These are phyloP conservation scores for Daldinia eschscholtzii DNA, from an alignment of 2,329 filamentous ascomycete species.

Conservation along the genomic window DNA sequence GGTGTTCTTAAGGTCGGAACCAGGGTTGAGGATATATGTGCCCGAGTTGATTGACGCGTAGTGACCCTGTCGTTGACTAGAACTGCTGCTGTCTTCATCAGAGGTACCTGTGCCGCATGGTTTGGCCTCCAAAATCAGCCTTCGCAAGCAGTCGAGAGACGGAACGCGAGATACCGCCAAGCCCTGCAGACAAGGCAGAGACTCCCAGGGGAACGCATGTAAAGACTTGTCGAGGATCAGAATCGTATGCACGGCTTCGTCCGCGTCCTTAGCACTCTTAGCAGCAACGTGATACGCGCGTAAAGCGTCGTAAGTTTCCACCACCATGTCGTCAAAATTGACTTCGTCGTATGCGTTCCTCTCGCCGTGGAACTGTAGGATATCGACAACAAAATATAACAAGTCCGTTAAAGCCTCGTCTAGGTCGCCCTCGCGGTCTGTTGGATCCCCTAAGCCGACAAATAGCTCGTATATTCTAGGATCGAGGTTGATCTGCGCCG, in stretches of 20 bases:
- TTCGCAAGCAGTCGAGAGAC: conserved; percentile 83
- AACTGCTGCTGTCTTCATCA: conserved; percentile 25
- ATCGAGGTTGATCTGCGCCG: conserved; percentile 63
- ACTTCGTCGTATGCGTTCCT: conserved; percentile 97
- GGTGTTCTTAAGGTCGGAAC: conserved; percentile 83
- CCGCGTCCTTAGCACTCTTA: conserved; percentile 56
- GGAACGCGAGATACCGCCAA: conserved; percentile 88
- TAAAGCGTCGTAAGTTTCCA: conserved; percentile 88
- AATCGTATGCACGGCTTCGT: conserved; percentile 76
- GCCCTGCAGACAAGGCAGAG: conserved; percentile 84
- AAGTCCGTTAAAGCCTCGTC: conserved; percentile 93
- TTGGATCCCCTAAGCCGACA: conserved; percentile 82
- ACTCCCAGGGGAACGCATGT: conserved; percentile 96
- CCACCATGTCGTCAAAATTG: conserved; percentile 91
- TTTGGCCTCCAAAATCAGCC: conserved; percentile 73
- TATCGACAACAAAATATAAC: conserved; percentile 95
- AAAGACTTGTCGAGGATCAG: conserved; percentile 91
- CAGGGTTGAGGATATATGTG: conserved; percentile 90
- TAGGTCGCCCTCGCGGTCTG: conserved; percentile 75
- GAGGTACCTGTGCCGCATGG: conserved; percentile 38
- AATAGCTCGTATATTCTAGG: conserved; percentile 85
- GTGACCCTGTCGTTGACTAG: conserved; percentile 60
- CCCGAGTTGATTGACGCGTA: conserved; percentile 68
- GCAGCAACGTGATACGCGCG: conserved; percentile 76
- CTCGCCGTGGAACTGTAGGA: conserved; percentile 96